These are phyloP conservation scores for Holtermanniella nyarrowii DNA, from an alignment of 768 basidiomycete genomes.

Conservation along the genomic window DNA sequence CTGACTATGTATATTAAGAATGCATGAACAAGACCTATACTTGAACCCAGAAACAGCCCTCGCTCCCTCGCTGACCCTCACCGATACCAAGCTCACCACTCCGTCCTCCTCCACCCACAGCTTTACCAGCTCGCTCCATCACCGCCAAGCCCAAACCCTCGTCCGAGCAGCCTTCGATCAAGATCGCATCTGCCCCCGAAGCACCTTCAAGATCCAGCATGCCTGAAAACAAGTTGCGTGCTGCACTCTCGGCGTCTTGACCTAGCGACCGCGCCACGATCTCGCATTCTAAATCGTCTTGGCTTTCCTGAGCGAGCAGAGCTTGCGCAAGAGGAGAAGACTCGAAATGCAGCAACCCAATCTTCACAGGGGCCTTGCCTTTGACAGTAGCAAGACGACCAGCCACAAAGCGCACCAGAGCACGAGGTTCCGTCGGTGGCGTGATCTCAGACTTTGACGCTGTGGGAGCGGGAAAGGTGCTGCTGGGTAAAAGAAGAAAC, in stretches of 20 bases:
- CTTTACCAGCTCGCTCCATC: constrained; percentile 88
- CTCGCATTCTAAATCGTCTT: too few species aligned
- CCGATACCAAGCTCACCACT: constrained; percentile 15
- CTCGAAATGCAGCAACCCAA: constrained; percentile 28
- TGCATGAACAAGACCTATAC: too few species aligned
- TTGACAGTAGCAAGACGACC: background rate
- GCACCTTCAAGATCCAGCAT: constrained; percentile 62
- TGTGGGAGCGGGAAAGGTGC: constrained; percentile 45
- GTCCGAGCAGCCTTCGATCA: constrained; percentile 75
- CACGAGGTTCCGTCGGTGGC: background rate
- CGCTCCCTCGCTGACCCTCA: constrained; percentile 1
- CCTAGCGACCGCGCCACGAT: constrained; percentile 34
- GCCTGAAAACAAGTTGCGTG: constrained; percentile 77
- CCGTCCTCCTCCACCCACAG: constrained; percentile 53
- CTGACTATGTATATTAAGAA: too few species aligned
- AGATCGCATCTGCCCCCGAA: constrained; percentile 62
- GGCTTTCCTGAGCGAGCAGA: background rate
- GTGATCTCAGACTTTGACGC: constrained; percentile 7
- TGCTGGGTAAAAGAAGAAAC: constrained; percentile 49
- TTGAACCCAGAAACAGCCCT: constrained; percentile 31
- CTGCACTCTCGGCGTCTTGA: constrained; percentile 49
- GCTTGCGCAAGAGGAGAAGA: constrained; percentile 17
- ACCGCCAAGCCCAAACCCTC: constrained; percentile 76
- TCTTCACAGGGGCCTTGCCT: background rate
- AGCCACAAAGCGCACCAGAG: background rate